Evolutionary conservation across 352 stramenopile species (phyloP), one percentile per base, ranked within the genome.

Genomic region (Thraustochytrium striatum): DNA sequence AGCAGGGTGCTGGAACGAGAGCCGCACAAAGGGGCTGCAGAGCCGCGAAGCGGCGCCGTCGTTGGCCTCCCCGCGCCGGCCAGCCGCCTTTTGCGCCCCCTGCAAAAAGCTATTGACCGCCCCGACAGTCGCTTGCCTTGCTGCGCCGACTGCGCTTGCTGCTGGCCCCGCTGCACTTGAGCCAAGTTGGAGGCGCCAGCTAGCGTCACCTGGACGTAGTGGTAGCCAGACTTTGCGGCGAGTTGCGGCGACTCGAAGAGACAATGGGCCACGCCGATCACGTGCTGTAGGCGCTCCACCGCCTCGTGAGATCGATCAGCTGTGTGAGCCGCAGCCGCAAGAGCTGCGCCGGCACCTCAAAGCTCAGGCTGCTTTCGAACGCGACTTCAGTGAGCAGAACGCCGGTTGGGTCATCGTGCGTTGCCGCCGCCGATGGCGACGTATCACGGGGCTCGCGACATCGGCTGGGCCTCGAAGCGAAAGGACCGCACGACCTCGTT

Each of bases 1-100:
- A 8, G 65, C 65, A 11, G 65, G 65, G 2, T 75, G 65, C 52
- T 75, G 65, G 25, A 68, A 75, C 21, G 65, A 75, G 16, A 75
- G 11, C 21, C 52, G 44, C 16, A 75, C 65, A 25, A 62, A 75
- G 3, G 65, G 65, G 16, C 50, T 62, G 41, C 65, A 62, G 5
- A 75, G 36, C 25, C 47, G 9, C 65, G 9, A 9, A 32, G 21
- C 33, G 28, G 19, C 61, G 38, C 8, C 3, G 28, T 21, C 61
- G 13, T 33, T 7, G 5, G 33, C 25, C 11, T 8, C n/a, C 13
- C 38, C n/a, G n/a, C 25, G 0, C 5, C 50, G 32, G 58, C 59
- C 59, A 50, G 61, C 9, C 65, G 52, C 65, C 47, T 43, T 72
- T 13, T 75, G 44, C 35, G 62, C 41, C 5, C 11, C 13, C 39